A percentile compares a stretch with the other conserved stretches of the same genome.
Evolutionary conservation across 1,284 basidiomycete species (phyloP).

Genomic region (Meira nashicola): DNA sequence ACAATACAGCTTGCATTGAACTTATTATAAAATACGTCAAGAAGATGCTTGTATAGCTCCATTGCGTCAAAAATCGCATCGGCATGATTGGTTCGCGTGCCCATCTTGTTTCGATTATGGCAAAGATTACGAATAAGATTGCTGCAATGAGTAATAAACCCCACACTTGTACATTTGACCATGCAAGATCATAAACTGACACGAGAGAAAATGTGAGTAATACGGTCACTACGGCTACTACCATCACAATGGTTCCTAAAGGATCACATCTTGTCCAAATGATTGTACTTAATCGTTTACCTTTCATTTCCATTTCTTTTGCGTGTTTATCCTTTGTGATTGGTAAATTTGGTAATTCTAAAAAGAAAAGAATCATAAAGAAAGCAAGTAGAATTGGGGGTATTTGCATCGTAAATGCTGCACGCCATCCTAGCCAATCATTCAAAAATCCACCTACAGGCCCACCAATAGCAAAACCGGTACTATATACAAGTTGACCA

Average conservation of each 20-base stretch:
- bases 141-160: neutral
- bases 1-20: neutral
- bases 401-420: neutral
- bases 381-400: neutral
- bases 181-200: neutral
- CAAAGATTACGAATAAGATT: neutral
- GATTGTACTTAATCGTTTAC: neutral
- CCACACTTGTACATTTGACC: neutral
- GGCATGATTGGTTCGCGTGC: neutral
- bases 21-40: neutral
- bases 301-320: neutral
- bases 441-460: neutral
- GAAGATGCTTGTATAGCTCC: neutral
- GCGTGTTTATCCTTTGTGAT: neutral
- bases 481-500: constrained; percentile 1
- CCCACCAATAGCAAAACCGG: neutral
- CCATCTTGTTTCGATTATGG: neutral
- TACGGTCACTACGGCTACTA: neutral
- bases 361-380: neutral
- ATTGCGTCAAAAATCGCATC: neutral
- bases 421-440: neutral
- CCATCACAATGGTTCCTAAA: neutral
- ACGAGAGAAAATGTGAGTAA: neutral
- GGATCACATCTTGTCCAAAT: constrained; percentile 2
- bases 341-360: neutral